phyloP scores from a whole-genome alignment of 768 basidiomycete genomes.

The Lyophyllum shimeji region DNA sequence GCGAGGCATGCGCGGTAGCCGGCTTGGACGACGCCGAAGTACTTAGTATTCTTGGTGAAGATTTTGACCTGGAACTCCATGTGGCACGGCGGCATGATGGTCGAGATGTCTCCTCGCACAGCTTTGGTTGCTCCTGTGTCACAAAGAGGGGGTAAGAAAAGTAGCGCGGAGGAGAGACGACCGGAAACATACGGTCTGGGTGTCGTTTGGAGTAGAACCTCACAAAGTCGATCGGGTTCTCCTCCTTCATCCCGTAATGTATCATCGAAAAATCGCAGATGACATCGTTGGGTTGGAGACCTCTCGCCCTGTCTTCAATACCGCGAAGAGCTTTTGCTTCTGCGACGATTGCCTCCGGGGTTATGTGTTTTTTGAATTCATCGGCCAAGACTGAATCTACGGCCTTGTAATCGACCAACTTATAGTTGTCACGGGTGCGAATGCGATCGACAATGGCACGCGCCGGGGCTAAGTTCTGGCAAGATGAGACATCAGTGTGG shows the following conservation, averaged over 20 bases:
- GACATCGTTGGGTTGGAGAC: slow-evolving; percentile 36
- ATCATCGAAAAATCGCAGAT: slow-evolving; percentile 63
- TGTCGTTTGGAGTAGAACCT: slow-evolving; percentile 73
- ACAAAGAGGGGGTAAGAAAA: background rate
- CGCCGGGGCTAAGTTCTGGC: slow-evolving; percentile 57
- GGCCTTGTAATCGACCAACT: slow-evolving; percentile 62
- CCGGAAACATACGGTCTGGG: slow-evolving; percentile 49
- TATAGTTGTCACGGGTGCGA: slow-evolving; percentile 64
- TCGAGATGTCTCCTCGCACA: slow-evolving; percentile 58
- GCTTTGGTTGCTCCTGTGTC: slow-evolving; percentile 43
- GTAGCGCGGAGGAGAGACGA: background rate
- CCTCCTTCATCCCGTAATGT: slow-evolving; percentile 76
- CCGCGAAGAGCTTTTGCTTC: slow-evolving; percentile 31
- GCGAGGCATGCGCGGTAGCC: slow-evolving; percentile 55
- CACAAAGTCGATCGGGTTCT: slow-evolving; percentile 67
- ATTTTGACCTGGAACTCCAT: slow-evolving; percentile 70
- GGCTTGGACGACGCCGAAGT: slow-evolving; percentile 62
- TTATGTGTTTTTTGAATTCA: slow-evolving; percentile 38
- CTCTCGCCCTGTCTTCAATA: slow-evolving; percentile 12
- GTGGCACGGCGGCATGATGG: slow-evolving; percentile 62
- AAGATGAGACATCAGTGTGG: background rate
- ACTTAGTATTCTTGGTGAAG: slow-evolving; percentile 63
- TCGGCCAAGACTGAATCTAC: slow-evolving; percentile 40
- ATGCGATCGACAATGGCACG: slow-evolving; percentile 65
- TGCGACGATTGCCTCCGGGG: slow-evolving; percentile 41